phyloP scores from a whole-genome alignment of 2,329 filamentous ascomycete species.

The Fusarium verticillioides region DNA sequence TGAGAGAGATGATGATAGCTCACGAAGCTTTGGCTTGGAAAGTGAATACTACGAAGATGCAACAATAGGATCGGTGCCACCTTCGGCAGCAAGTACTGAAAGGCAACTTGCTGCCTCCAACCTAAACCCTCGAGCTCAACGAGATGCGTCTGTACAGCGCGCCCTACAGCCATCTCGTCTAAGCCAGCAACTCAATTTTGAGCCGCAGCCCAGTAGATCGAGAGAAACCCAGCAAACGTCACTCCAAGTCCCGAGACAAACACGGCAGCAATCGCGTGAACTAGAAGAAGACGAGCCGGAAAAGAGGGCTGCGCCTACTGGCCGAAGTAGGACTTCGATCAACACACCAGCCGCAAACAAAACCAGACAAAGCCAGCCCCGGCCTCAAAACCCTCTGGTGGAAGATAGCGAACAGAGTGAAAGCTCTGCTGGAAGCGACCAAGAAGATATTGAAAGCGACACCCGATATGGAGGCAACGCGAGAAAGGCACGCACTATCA shows the following conservation, averaged over 20 bases:
- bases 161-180: neutral
- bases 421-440: neutral
- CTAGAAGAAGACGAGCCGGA: neutral
- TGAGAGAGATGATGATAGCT: conserved; percentile 47
- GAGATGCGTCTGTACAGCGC: neutral
- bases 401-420: conserved; percentile 4
- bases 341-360: conserved; percentile 40
- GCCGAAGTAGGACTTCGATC: neutral
- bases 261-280: conserved; percentile 1
- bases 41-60: conserved; percentile 52
- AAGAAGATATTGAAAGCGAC: neutral
- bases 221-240: neutral
- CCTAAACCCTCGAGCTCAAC: neutral
- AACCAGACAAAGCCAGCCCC: conserved; percentile 9
- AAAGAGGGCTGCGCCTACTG: neutral
- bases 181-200: neutral
- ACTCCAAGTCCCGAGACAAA: neutral
- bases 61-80: conserved; percentile 49
- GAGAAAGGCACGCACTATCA: neutral
- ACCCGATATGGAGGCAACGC: neutral
- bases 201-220: neutral
- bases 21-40: conserved; percentile 51
- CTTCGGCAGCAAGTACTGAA: conserved; percentile 4
- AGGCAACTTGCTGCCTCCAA: neutral
- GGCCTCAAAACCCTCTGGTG: neutral